These are phyloP conservation scores for Spongospora subterranea DNA, from an alignment of 208 protist genomes.

Conservation along the genomic window DNA sequence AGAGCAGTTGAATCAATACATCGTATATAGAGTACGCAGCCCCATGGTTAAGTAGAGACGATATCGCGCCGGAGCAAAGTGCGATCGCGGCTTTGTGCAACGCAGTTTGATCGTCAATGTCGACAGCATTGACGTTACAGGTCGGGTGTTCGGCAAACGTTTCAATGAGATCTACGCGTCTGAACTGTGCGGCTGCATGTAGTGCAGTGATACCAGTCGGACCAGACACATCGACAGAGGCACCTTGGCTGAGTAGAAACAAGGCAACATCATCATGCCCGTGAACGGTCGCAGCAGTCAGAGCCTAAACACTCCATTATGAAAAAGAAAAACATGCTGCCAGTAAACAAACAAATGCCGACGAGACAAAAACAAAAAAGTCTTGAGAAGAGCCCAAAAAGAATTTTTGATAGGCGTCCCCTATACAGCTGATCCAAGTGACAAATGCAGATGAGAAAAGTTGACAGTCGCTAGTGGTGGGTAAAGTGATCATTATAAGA, in stretches of 20 bases:
- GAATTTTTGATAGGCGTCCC: too few species aligned
- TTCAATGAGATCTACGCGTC: not conserved
- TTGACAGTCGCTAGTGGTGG: too few species aligned
- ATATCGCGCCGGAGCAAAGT: not conserved
- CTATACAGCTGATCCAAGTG: too few species aligned
- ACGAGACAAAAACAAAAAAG: too few species aligned
- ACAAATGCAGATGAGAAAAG: too few species aligned
- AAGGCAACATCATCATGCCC: not conserved
- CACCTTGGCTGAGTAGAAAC: not conserved
- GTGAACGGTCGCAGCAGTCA: not conserved
- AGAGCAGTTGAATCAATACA: not conserved
- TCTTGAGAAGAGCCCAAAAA: too few species aligned
- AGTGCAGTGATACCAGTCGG: not conserved
- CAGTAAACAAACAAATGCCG: too few species aligned
- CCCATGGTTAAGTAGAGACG: conserved; percentile 14
- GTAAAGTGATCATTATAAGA: too few species aligned
- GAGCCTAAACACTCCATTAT: not conserved
- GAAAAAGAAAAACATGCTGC: too few species aligned
- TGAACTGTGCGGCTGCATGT: not conserved
- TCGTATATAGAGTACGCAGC: not conserved
- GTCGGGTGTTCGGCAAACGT: not conserved
- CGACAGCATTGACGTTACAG: conserved; percentile 50
- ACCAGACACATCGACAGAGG: not conserved
- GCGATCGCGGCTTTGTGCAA: conserved; percentile 47
- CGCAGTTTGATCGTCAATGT: conserved; percentile 48